Percentiles rank a stretch among this genome's conserved stretches.
These are phyloP conservation scores for Xylaria sp. DNA, from an alignment of 495 filamentous ascomycete genomes.

Conservation along the genomic window DNA sequence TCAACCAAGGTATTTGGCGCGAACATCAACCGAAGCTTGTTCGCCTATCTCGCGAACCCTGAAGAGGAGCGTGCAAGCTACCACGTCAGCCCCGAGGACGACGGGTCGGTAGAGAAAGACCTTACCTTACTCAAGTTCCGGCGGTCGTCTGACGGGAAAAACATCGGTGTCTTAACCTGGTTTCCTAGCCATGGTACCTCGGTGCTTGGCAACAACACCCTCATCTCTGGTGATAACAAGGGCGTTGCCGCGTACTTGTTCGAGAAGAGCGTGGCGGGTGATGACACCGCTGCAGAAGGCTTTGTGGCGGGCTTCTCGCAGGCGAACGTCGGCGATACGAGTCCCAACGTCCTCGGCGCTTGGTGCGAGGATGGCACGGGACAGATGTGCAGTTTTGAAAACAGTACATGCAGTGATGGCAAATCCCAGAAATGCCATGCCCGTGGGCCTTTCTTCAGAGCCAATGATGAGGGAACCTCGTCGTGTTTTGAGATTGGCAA, in stretches of 20 bases:
- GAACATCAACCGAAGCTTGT: slow-evolving; percentile 90
- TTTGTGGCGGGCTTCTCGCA: slow-evolving; percentile 96
- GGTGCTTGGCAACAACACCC: slow-evolving; percentile 89
- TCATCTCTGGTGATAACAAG: slow-evolving; percentile 95
- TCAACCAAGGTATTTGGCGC: slow-evolving; percentile 77
- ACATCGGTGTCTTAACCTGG: slow-evolving; percentile 84
- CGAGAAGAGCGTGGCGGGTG: slow-evolving; percentile 69
- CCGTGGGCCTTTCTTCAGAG: slow-evolving; percentile 80
- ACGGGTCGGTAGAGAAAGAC: slow-evolving; percentile 82
- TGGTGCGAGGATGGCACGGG: slow-evolving; percentile 83
- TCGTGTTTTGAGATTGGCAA: slow-evolving; percentile 82
- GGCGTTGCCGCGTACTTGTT: slow-evolving; percentile 89
- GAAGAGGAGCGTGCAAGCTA: slow-evolving; percentile 78
- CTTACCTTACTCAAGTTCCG: slow-evolving; percentile 85
- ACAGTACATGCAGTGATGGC: slow-evolving; percentile 78
- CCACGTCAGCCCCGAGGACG: slow-evolving; percentile 59
- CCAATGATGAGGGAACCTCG: slow-evolving; percentile 73
- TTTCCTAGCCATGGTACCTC: slow-evolving; percentile 95
- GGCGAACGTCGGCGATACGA: slow-evolving; percentile 91
- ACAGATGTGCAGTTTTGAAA: slow-evolving; percentile 71
- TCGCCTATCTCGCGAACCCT: slow-evolving; percentile 90
- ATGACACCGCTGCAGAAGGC: slow-evolving; percentile 62
- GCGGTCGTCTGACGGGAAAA: slow-evolving; percentile 72
- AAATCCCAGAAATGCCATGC: slow-evolving; percentile 81
- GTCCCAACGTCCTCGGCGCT: slow-evolving; percentile 85